Conservation (phyloP, 164 flowering plant genomes). For the Protea cynaroides region DNA sequence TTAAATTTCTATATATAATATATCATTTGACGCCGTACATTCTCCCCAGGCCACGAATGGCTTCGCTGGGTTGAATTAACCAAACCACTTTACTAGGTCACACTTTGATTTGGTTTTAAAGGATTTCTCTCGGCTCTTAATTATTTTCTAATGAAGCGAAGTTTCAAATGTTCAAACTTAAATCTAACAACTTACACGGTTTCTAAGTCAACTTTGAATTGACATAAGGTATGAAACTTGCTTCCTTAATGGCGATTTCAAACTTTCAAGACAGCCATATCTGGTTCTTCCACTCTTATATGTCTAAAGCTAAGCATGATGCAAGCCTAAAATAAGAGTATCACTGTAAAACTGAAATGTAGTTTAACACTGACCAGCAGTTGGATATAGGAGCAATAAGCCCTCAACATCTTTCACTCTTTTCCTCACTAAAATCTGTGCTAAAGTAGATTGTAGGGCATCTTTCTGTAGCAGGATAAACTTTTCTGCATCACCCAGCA, state of each 20-base stretch:
- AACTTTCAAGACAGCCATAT: background rate
- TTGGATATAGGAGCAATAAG: slow-evolving; percentile 35
- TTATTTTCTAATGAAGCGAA: too few species aligned
- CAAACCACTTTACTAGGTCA: too few species aligned
- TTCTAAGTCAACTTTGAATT: background rate
- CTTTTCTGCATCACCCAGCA: slow-evolving; percentile 72
- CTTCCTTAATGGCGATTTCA: background rate
- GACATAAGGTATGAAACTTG: background rate
- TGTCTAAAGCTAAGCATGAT: slow-evolving; percentile 2
- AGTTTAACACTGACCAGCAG: slow-evolving; percentile 40
- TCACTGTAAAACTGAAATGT: background rate
- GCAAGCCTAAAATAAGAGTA: background rate
- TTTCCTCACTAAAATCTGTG: slow-evolving; percentile 41
- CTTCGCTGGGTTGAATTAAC: too few species aligned
- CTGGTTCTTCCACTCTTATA: slow-evolving; percentile 2
- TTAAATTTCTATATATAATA: too few species aligned
- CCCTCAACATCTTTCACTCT: slow-evolving; percentile 52
- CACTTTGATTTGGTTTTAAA: too few species aligned
- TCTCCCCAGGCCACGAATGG: too few species aligned
- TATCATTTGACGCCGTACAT: too few species aligned
- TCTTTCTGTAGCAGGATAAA: slow-evolving; percentile 45
- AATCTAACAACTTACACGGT: too few species aligned
- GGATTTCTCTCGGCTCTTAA: too few species aligned
- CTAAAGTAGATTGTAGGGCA: slow-evolving; percentile 54
- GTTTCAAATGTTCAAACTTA: background rate